A percentile compares a stretch with the other conserved stretches of the same genome.
phyloP scores from a whole-genome alignment of 768 basidiomycete species.

The Filobasidium wieringae region DNA sequence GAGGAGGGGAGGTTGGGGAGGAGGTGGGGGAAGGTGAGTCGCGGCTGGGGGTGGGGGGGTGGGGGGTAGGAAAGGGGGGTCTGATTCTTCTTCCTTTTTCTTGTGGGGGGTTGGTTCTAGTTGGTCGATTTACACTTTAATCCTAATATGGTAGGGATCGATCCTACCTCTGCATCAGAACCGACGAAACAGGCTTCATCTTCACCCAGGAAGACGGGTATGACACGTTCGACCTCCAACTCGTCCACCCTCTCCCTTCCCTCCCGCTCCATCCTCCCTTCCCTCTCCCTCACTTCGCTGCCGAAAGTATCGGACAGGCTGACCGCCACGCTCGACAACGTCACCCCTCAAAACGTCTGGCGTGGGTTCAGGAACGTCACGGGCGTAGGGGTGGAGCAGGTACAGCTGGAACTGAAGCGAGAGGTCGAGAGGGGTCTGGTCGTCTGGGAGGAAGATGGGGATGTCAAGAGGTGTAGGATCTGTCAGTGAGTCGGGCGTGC shows the following conservation, averaged over 20 bases:
- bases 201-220: no score
- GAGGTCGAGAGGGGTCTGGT: constrained; percentile 90
- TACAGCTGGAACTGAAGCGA: constrained; percentile 54
- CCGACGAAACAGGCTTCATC: neutral
- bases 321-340: constrained; percentile 43
- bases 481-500: constrained; percentile 54
- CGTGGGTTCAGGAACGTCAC: constrained; percentile 47
- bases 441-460: constrained; percentile 79
- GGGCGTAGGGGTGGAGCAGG: constrained; percentile 42
- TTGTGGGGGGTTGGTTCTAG: constrained; percentile 18
- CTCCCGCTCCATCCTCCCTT: constrained; percentile 61
- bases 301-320: neutral
- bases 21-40: constrained; percentile 75
- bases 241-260: constrained; percentile 23
- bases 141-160: constrained; percentile 15
- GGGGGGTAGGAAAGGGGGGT: constrained; percentile 68
- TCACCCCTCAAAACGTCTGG: constrained; percentile 62
- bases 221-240: constrained; percentile 1
- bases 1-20: constrained; percentile 76
- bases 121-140: constrained; percentile 45
- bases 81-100: neutral
- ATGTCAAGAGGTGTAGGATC: constrained; percentile 67
- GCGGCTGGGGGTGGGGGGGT: constrained; percentile 60
- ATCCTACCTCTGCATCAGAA: neutral
- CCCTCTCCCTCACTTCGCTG: constrained; percentile 41